These are phyloP conservation scores for Chalara sp. DNA, from an alignment of 2,329 filamentous ascomycete genomes.

Conservation along the genomic window DNA sequence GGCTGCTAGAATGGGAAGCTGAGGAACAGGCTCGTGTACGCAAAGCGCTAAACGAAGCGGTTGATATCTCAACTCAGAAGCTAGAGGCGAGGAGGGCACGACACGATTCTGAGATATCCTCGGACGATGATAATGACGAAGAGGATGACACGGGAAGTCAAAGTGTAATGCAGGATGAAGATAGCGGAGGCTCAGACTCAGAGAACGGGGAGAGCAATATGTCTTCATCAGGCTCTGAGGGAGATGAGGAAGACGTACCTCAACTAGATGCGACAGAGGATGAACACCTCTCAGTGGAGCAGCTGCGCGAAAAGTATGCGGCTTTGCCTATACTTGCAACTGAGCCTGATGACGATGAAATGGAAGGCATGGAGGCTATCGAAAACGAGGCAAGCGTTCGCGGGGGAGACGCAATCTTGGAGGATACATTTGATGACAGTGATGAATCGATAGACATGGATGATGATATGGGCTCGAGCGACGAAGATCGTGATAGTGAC, in stretches of 20 bases:
- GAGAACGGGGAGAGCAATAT: conserved; percentile 47
- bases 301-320: conserved; percentile 62
- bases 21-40: conserved; percentile 58
- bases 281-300: conserved; percentile 61
- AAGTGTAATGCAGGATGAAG: conserved; percentile 24
- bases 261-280: conserved; percentile 46
- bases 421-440: conserved; percentile 37
- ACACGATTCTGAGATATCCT: conserved; percentile 42
- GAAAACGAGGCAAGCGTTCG: conserved; percentile 20
- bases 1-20: conserved; percentile 56
- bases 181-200: conserved; percentile 37
- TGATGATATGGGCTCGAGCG: conserved; percentile 55
- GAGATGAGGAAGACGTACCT: conserved; percentile 36
- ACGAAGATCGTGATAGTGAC: conserved; percentile 38
- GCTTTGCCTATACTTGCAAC: conserved; percentile 43
- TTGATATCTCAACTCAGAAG: conserved; percentile 64
- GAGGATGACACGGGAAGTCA: conserved; percentile 22
- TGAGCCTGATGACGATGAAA: conserved; percentile 25
- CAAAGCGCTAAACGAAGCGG: conserved; percentile 66
- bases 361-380: conserved; percentile 22
- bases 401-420: conserved; percentile 15
- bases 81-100: conserved; percentile 53
- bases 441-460: conserved; percentile 66
- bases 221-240: conserved; percentile 58
- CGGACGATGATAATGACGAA: conserved; percentile 32